These are phyloP conservation scores for Chlamydomonas sp. DNA, from an alignment of 139 green algal genomes.

Conservation along the genomic window DNA sequence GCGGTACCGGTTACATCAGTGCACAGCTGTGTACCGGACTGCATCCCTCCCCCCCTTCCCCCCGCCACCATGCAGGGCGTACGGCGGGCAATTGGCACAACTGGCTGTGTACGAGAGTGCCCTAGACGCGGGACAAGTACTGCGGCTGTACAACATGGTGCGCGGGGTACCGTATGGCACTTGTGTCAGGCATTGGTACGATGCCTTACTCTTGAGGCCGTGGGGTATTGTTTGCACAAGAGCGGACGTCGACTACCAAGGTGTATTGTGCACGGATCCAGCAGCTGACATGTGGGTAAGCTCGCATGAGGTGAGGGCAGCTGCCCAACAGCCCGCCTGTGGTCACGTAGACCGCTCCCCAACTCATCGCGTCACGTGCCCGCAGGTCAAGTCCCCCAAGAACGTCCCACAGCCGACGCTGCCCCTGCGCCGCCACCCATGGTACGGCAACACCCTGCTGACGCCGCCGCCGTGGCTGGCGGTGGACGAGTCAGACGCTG, in stretches of 20 bases:
- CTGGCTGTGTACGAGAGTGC: conserved; percentile 20
- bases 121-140: neutral
- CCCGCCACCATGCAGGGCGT: neutral
- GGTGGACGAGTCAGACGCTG: conserved; percentile 1
- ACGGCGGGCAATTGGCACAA: conserved; percentile 18
- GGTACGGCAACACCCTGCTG: conserved; percentile 35
- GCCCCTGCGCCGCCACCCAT: conserved; percentile 20
- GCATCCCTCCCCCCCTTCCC: too few species aligned
- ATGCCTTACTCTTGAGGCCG: too few species aligned
- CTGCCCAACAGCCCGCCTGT: too few species aligned
- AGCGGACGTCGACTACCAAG: too few species aligned
- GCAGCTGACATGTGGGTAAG: too few species aligned
- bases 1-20: too few species aligned
- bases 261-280: too few species aligned
- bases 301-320: too few species aligned
- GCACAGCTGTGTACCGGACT: too few species aligned
- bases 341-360: neutral
- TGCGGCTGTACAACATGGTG: conserved; percentile 31
- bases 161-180: neutral
- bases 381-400: neutral
- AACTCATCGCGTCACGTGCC: neutral
- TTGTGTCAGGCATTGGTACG: neutral
- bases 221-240: too few species aligned
- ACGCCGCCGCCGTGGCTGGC: conserved; percentile 24
- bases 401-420: neutral